phyloP scores from a whole-genome alignment of 768 basidiomycete species.

The Suillus subalutaceus region DNA sequence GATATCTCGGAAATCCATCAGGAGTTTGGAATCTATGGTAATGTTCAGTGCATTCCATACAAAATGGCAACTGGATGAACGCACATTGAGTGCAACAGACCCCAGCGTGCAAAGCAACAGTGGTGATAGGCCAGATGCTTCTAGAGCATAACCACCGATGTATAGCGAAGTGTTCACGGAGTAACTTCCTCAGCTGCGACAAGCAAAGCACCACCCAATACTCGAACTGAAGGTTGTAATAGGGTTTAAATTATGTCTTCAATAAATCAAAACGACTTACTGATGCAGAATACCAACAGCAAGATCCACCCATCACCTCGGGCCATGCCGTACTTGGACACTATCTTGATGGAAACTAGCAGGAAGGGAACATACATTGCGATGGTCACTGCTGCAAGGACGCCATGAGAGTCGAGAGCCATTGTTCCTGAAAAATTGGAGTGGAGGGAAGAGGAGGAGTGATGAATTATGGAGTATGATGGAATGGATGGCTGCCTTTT shows the following conservation, averaged over 20 bases:
- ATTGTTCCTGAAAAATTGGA: slow-evolving; percentile 23
- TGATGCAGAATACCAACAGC: slow-evolving; percentile 59
- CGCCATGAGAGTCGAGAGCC: slow-evolving; percentile 44
- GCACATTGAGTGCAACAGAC: slow-evolving; percentile 39
- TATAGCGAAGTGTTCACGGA: slow-evolving; percentile 46
- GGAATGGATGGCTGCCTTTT: slow-evolving; percentile 19
- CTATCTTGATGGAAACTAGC: slow-evolving; percentile 45
- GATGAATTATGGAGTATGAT: slow-evolving; percentile 9
- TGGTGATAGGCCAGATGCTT: slow-evolving; percentile 43
- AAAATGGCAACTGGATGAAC: slow-evolving; percentile 15
- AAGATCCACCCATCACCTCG: slow-evolving; percentile 70
- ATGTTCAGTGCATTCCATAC: slow-evolving; percentile 8
- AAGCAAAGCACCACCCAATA: slow-evolving; percentile 58
- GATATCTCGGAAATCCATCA: slow-evolving; percentile 18
- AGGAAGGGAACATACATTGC: slow-evolving; percentile 62
- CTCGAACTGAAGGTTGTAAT: slow-evolving; percentile 46
- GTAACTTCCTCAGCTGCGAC: slow-evolving; percentile 53
- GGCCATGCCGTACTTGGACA: slow-evolving; percentile 56
- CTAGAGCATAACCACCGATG: slow-evolving; percentile 52
- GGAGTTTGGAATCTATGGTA: slow-evolving; percentile 33
- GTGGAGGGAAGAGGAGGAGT: not conserved
- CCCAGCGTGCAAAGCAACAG: slow-evolving; percentile 40
- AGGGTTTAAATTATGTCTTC: slow-evolving; percentile 7
- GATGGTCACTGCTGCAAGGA: slow-evolving; percentile 62
- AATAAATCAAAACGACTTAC: slow-evolving; percentile 39